Evolutionary conservation across 2,329 filamentous ascomycete genomes (phyloP).

Genomic region (Lomentospora prolificans): DNA sequence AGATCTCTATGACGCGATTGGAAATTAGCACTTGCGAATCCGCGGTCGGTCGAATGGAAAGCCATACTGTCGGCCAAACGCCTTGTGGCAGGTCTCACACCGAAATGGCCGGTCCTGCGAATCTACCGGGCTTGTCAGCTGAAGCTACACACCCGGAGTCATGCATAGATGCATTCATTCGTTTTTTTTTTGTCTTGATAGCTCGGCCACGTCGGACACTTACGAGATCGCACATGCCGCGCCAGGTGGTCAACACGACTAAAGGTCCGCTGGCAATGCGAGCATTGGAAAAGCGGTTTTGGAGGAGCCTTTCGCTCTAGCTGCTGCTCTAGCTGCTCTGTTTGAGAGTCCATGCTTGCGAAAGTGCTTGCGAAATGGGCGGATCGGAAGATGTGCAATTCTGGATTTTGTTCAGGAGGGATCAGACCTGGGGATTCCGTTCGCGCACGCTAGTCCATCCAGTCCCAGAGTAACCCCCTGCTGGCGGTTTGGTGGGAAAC

Average conservation of each 20-base stretch:
- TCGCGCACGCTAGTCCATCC: too few species aligned
- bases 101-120: constrained; percentile 15
- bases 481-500: too few species aligned
- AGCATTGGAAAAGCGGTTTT: constrained; percentile 12
- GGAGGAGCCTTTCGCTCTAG: not conserved
- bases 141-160: too few species aligned
- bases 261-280: constrained; percentile 13
- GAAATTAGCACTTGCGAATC: too few species aligned
- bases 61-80: constrained; percentile 22
- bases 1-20: not conserved
- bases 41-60: too few species aligned
- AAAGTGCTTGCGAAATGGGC: too few species aligned
- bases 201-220: constrained; percentile 8
- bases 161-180: too few species aligned
- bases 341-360: not conserved
- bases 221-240: constrained; percentile 13
- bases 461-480: too few species aligned
- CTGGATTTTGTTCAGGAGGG: too few species aligned
- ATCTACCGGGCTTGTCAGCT: constrained; percentile 7
- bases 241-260: constrained; percentile 13
- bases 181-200: not conserved
- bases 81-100: constrained; percentile 13
- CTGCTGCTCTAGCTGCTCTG: not conserved
- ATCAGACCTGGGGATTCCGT: too few species aligned
- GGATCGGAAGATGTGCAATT: too few species aligned